These are phyloP conservation scores for Rhypophila decipiens DNA, from an alignment of 495 filamentous ascomycete genomes.

Conservation along the genomic window DNA sequence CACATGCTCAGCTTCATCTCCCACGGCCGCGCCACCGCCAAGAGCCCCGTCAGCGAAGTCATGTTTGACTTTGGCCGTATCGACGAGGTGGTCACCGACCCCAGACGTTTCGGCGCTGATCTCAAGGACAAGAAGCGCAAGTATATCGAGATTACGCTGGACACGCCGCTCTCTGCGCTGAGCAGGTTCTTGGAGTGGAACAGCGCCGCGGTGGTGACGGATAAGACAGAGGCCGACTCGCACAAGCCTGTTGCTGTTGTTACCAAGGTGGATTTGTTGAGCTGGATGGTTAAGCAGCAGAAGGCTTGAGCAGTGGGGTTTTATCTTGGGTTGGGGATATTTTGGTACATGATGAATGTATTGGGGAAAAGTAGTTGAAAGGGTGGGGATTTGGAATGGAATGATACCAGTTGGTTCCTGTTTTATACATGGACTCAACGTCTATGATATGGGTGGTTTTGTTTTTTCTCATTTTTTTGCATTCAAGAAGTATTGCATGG, in stretches of 20 bases:
- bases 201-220: slow-evolving; percentile 87
- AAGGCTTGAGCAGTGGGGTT: not conserved
- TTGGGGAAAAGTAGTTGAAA: not conserved
- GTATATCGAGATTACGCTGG: slow-evolving; percentile 89
- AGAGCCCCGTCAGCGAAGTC: slow-evolving; percentile 71
- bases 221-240: slow-evolving; percentile 43
- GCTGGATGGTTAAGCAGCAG: slow-evolving; percentile 78
- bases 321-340: not conserved
- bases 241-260: slow-evolving; percentile 78
- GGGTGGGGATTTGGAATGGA: not conserved
- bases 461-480: not conserved
- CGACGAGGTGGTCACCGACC: slow-evolving; percentile 81
- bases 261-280: slow-evolving; percentile 92
- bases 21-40: slow-evolving; percentile 64
- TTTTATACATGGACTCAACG: slow-evolving; percentile 26
- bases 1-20: slow-evolving; percentile 90
- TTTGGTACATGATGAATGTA: too few species aligned
- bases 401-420: too few species aligned
- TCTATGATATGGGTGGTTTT: slow-evolving; percentile 8
- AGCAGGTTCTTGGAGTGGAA: slow-evolving; percentile 98
- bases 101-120: slow-evolving; percentile 52
- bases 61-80: slow-evolving; percentile 94
- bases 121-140: slow-evolving; percentile 48
- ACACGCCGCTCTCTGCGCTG: slow-evolving; percentile 76
- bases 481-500: not conserved